A percentile compares a stretch with the other conserved stretches of the same genome.
phyloP scores from a whole-genome alignment of 805 yeast species.

The Metschnikowia dekortorum region DNA sequence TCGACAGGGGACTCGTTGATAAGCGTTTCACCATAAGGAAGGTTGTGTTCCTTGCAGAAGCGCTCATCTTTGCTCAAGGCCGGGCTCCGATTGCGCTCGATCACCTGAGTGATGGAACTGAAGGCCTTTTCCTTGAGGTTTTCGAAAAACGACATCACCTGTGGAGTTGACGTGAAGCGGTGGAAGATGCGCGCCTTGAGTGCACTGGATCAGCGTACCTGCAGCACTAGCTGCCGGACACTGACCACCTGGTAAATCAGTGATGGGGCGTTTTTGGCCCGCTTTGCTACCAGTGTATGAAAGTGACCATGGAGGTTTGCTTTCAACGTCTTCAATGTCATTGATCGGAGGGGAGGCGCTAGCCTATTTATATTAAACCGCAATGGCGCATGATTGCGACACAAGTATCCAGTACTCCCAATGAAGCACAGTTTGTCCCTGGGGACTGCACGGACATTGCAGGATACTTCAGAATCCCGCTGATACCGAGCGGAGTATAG shows the following conservation, averaged over 20 bases:
- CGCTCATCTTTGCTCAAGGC: constrained; percentile 64
- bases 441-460: too few relatives aligned
- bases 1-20: constrained; percentile 69
- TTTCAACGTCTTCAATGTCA: too few relatives aligned
- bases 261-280: too few relatives aligned
- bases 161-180: background rate
- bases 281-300: too few relatives aligned
- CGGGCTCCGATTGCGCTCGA: constrained; percentile 38
- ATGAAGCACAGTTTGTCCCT: too few relatives aligned
- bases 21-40: constrained; percentile 69
- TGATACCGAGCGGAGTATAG: too few relatives aligned
- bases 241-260: background rate
- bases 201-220: background rate
- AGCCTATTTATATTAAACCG: too few relatives aligned
- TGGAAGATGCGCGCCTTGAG: background rate
- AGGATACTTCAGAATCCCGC: too few relatives aligned
- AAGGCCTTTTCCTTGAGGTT: constrained; percentile 45
- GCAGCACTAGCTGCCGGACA: background rate
- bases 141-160: constrained; percentile 48
- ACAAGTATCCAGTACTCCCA: too few relatives aligned
- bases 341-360: too few relatives aligned
- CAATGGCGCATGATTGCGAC: too few relatives aligned
- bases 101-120: constrained; percentile 38
- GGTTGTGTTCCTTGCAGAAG: constrained; percentile 59
- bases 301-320: too few relatives aligned